phyloP scores from a whole-genome alignment of 148 eudicot species.

The Heliamphora exappendiculata region DNA sequence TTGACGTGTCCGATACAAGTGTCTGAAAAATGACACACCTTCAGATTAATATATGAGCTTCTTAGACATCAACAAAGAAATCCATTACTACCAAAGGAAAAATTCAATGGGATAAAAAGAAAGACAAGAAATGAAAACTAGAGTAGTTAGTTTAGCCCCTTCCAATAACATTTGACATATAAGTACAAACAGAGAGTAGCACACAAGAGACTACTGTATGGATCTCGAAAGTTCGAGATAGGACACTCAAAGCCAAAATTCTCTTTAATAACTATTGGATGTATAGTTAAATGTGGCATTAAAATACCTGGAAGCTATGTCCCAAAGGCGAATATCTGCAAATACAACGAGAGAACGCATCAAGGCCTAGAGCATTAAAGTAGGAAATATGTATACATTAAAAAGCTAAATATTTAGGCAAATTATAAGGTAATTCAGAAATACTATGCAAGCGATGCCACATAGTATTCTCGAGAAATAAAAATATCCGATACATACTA shows the following conservation, averaged over 20 bases:
- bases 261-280: background rate
- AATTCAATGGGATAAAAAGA: background rate
- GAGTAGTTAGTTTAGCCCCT: background rate
- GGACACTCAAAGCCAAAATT: background rate
- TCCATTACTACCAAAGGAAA: background rate
- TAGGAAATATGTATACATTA: background rate
- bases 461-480: no score
- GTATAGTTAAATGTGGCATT: background rate
- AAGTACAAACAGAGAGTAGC: background rate
- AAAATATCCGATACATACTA: no score
- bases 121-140: background rate
- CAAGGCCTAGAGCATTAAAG: background rate
- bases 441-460: no score
- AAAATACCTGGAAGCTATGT: constrained; percentile 76
- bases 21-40: no score
- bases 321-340: constrained; percentile 98
- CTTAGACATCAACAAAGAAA: background rate
- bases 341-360: background rate
- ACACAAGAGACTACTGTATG: background rate
- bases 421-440: no score
- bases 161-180: background rate
- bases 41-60: no score
- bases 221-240: background rate
- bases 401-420: background rate
- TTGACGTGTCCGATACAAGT: no score